These are phyloP conservation scores for Coemansia erecta DNA, from an alignment of 192 early-diverging fungal genomes.

Conservation along the genomic window DNA sequence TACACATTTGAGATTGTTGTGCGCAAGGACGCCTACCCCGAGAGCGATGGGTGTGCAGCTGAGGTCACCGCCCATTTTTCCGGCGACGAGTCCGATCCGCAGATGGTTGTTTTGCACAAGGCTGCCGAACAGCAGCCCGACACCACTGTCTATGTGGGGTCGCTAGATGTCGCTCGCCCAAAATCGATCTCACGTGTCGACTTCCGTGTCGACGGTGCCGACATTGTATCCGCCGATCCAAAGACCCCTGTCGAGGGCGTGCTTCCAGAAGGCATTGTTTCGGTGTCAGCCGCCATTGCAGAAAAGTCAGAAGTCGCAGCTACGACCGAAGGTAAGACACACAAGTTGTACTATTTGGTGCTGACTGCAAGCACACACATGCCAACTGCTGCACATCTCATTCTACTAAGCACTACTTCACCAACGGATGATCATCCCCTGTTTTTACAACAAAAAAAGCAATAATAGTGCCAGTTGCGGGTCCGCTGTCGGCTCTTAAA, in stretches of 20 bases:
- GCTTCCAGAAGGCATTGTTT: conserved; percentile 3
- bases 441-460: not conserved
- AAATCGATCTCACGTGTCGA: conserved; percentile 17
- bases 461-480: conserved; percentile 1
- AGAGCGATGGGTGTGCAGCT: conserved; percentile 4
- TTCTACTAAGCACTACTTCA: too few species aligned
- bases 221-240: not conserved
- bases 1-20: conserved; percentile 24
- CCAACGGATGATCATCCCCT: too few species aligned
- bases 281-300: not conserved
- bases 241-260: not conserved
- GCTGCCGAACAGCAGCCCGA: not conserved
- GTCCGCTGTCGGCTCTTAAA: conserved; percentile 21
- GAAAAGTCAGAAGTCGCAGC: not conserved
- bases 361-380: not conserved
- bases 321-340: conserved; percentile 1
- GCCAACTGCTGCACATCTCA: too few species aligned
- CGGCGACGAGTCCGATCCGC: conserved; percentile 9
- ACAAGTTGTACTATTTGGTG: not conserved
- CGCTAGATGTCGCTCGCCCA: conserved; percentile 13
- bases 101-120: conserved; percentile 13
- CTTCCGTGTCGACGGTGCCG: conserved; percentile 19
- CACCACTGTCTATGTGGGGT: conserved; percentile 6
- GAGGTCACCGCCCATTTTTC: conserved; percentile 26
- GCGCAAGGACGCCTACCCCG: conserved; percentile 3